Evolutionary conservation across 2,329 filamentous ascomycete species (phyloP).

Genomic region (Botryosphaeria dothidea): DNA sequence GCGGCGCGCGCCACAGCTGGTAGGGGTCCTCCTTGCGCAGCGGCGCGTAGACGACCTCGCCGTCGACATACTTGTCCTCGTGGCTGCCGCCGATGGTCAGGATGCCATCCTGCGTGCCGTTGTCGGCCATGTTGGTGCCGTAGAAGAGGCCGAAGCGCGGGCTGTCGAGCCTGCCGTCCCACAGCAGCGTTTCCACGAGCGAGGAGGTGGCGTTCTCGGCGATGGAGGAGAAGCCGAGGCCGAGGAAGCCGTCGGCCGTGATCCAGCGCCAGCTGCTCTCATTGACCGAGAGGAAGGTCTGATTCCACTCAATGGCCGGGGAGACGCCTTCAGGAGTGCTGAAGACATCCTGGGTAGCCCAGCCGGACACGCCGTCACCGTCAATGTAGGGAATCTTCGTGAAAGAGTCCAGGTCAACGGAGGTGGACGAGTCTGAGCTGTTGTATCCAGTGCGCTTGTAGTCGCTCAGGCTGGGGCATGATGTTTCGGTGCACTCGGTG

Average conservation of each 20-base stretch:
- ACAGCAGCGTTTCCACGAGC: constrained; percentile 26
- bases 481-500: constrained; percentile 22
- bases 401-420: constrained; percentile 20
- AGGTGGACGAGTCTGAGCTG: constrained; percentile 21
- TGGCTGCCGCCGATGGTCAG: constrained; percentile 34
- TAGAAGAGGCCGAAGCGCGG: constrained; percentile 25
- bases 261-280: constrained; percentile 25
- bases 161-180: constrained; percentile 22
- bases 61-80: constrained; percentile 61
- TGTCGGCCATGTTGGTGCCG: constrained; percentile 21
- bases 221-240: constrained; percentile 26
- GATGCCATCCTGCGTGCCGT: constrained; percentile 22
- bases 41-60: constrained; percentile 53
- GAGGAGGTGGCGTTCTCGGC: constrained; percentile 22
- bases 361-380: constrained; percentile 23
- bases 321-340: constrained; percentile 7
- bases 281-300: constrained; percentile 25
- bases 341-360: constrained; percentile 22
- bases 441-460: constrained; percentile 24
- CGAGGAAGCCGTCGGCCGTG: constrained; percentile 26
- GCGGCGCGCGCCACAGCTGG: constrained; percentile 25
- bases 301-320: constrained; percentile 23
- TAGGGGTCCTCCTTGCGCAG: constrained; percentile 21
- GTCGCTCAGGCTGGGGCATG: constrained; percentile 20
- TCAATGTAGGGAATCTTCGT: constrained; percentile 22